Evolutionary conservation across 495 filamentous ascomycete genomes (phyloP).

Genomic region (Podospora sp.): DNA sequence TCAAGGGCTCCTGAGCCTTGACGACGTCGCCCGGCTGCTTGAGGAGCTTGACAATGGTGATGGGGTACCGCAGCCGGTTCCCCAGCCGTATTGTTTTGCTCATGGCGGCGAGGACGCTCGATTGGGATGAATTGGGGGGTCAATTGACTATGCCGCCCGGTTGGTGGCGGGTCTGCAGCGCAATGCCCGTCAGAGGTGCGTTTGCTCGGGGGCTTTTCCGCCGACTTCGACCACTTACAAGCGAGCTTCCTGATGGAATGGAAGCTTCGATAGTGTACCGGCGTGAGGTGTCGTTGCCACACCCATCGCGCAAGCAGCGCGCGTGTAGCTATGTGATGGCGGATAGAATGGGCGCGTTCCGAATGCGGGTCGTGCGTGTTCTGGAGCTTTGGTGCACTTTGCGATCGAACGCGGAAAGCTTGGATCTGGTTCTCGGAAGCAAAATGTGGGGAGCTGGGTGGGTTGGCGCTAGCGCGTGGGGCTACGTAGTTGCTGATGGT

Average conservation of each 20-base stretch:
- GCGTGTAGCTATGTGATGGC: constrained; percentile 5
- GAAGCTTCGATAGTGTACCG: constrained; percentile 24
- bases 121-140: background rate
- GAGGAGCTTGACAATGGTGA: constrained; percentile 86
- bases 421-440: constrained; percentile 6
- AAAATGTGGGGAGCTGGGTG: constrained; percentile 6
- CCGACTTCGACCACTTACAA: constrained; percentile 25
- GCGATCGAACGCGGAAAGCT: background rate
- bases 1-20: constrained; percentile 70
- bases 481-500: background rate
- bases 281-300: constrained; percentile 18
- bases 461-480: background rate
- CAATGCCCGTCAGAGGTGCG: background rate
- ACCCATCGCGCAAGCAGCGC: constrained; percentile 40
- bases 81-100: constrained; percentile 52
- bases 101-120: constrained; percentile 20
- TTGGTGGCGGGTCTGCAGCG: background rate
- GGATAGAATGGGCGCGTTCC: background rate
- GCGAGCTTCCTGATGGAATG: constrained; percentile 23
- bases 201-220: background rate
- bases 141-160: constrained; percentile 10
- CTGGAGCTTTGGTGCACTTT: background rate
- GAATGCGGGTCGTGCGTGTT: constrained; percentile 2
- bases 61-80: constrained; percentile 79
- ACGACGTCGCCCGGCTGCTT: constrained; percentile 75